phyloP scores from a whole-genome alignment of 2,329 filamentous ascomycete species.

The Fusarium denticulatum region DNA sequence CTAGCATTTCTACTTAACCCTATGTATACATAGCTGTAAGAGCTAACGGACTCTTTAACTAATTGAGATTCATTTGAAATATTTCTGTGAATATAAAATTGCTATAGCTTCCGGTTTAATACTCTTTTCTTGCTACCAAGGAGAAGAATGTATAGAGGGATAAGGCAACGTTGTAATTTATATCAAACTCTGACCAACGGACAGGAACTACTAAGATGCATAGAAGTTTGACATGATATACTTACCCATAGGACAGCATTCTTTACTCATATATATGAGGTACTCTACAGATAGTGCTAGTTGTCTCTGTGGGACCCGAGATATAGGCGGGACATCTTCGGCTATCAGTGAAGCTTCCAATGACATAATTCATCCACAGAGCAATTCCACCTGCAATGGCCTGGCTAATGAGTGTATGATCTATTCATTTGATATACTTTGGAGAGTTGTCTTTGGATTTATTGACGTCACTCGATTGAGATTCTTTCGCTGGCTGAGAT shows the following conservation, averaged over 20 bases:
- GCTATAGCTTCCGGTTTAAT: fast-evolving
- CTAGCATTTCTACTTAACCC: neutral
- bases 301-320: neutral
- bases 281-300: neutral
- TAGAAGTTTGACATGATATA: neutral
- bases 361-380: conserved; percentile 30
- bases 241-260: too few species aligned
- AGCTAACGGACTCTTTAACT: too few species aligned
- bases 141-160: neutral
- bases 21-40: too few species aligned
- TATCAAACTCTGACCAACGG: too few species aligned
- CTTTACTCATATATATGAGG: neutral
- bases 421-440: conserved; percentile 3
- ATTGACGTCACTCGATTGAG: neutral
- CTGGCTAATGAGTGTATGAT: conserved; percentile 11
- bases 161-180: too few species aligned
- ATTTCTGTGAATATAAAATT: too few species aligned
- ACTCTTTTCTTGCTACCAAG: too few species aligned
- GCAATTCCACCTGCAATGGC: conserved; percentile 10
- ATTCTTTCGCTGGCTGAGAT: neutral
- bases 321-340: conserved; percentile 18
- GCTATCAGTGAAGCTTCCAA: conserved; percentile 4
- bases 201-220: neutral
- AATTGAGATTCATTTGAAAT: too few species aligned
- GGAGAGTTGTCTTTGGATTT: neutral